These are phyloP conservation scores for Chlamydomonas sp. DNA, from an alignment of 139 green algal species.

Conservation along the genomic window DNA sequence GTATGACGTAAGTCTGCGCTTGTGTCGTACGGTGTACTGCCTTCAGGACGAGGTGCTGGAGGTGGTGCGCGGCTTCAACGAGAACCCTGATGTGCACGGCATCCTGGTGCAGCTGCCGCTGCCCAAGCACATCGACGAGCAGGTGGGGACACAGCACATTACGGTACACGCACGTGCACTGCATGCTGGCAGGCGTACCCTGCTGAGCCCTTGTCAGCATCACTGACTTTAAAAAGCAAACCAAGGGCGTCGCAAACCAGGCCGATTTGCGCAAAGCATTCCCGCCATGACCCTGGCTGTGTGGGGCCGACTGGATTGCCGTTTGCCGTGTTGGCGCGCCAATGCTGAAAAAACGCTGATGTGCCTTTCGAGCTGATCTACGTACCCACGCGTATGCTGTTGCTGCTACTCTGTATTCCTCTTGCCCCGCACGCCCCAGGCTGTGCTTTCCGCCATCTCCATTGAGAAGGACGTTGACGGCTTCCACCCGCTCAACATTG, in stretches of 20 bases:
- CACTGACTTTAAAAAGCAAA: too few relatives aligned
- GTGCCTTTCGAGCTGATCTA: neutral
- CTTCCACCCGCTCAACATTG: conserved; percentile 97
- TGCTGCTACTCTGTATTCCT: neutral
- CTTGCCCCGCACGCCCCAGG: neutral
- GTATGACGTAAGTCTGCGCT: too few relatives aligned
- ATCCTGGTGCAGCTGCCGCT: conserved; percentile 98
- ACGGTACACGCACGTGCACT: too few relatives aligned
- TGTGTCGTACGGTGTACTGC: neutral
- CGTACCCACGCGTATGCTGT: neutral
- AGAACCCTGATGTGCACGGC: conserved; percentile 88
- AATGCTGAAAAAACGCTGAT: neutral
- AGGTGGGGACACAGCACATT: conserved; percentile 26
- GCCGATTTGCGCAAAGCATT: too few relatives aligned
- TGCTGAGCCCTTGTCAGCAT: too few relatives aligned
- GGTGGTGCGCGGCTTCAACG: conserved; percentile 83
- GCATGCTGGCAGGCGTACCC: too few relatives aligned
- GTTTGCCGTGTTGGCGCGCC: neutral
- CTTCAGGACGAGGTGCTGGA: conserved; percentile 90
- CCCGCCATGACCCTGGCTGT: too few relatives aligned
- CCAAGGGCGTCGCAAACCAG: too few relatives aligned
- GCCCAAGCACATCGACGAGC: conserved; percentile 92
- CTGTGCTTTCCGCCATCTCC: conserved; percentile 83
- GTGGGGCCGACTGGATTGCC: too few relatives aligned
- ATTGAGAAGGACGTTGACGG: conserved; percentile 97